Percentiles rank a stretch among this genome's conserved stretches.
These are phyloP conservation scores for Mucor indicus DNA, from an alignment of 371 early-diverging fungal species.

Conservation along the genomic window DNA sequence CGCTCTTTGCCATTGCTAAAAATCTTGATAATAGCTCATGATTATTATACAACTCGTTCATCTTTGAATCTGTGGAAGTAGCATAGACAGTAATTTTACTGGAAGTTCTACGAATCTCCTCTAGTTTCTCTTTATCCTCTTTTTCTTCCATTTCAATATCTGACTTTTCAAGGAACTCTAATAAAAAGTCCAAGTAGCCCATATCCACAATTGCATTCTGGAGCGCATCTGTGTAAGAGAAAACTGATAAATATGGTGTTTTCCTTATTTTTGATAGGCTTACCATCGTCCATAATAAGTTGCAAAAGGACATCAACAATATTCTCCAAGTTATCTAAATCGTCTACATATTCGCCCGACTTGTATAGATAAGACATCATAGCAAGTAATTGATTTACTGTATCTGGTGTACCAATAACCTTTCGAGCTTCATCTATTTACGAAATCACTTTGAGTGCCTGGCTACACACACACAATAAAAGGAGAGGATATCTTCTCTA, in stretches of 20 bases:
- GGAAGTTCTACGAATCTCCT: slow-evolving; percentile 39
- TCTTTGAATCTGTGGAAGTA: slow-evolving; percentile 48
- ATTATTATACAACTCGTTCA: slow-evolving; percentile 47
- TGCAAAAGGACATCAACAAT: slow-evolving; percentile 35
- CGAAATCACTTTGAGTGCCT: background rate
- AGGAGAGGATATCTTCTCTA: too few species aligned
- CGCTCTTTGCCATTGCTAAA: slow-evolving; percentile 40
- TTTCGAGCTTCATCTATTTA: slow-evolving; percentile 9
- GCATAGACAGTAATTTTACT: slow-evolving; percentile 46
- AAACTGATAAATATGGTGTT: background rate
- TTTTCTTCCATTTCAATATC: slow-evolving; percentile 33
- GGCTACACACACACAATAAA: too few species aligned
- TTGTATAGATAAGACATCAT: slow-evolving; percentile 29
- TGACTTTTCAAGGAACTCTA: slow-evolving; percentile 47
- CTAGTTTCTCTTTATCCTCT: slow-evolving; percentile 49
- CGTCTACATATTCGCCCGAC: slow-evolving; percentile 16
- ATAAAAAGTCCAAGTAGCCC: slow-evolving; percentile 27
- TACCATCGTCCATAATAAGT: slow-evolving; percentile 43
- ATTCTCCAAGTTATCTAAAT: slow-evolving; percentile 31
- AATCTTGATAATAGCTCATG: slow-evolving; percentile 39
- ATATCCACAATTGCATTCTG: slow-evolving; percentile 42
- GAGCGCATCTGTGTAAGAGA: slow-evolving; percentile 25
- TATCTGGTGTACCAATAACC: slow-evolving; percentile 1
- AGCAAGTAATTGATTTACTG: slow-evolving; percentile 19
- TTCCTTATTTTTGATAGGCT: background rate